Base-by-base conservation (phyloP, 257 asterid genomes). In the Rhazya stricta region DNA sequence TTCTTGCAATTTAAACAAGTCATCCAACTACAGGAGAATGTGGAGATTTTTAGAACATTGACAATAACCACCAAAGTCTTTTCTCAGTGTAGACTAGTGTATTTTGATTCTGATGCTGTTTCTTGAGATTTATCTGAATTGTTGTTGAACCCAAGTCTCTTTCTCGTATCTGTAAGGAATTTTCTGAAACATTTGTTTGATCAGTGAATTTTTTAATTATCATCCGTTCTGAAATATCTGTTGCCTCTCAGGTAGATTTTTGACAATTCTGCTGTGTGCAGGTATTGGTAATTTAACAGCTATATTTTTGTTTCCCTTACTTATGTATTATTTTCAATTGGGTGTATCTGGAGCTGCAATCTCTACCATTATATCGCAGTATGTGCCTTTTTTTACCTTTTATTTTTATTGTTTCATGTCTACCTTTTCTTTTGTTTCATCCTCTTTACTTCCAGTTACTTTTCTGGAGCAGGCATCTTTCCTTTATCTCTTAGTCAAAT, bases 311-410 rank as follows among this genome's bases (percentile, higher is more conserved):
- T 91, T 94, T 80, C 99, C 99, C 27, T 74, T 92, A 58, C 81
- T 92, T 76, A 88, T 90, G 86, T 77, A 87, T 80, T 85, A 82
- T 81, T 90, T 72, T 67, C 82, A 74, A 78, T 72, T 92, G 92
- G 99, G 99, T 78, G 90, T 88, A 83, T 57, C 88, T 74, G 99
- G 99, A 88, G 99, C 97, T 83, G 99, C 99, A 75, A 87, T 94
- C 80, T 88, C 99, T 78, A 90, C 96, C 0, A 92, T 92, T 53
- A 72, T 87, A 84, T 92, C 99, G 78, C 99, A 94, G 99, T 94
- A 86, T 75, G 97, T 85, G 71, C 69, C 76, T 23, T 62, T 69
- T 57, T 43, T 42, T 5, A 53, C 34, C 39, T 4, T 29, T 69
- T 50, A 71, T 70, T 48, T 19, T 67, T 50, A 46, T 21, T 67